phyloP scores from a whole-genome alignment of 177 flowering plant genomes.

The Telopea speciosissima region DNA sequence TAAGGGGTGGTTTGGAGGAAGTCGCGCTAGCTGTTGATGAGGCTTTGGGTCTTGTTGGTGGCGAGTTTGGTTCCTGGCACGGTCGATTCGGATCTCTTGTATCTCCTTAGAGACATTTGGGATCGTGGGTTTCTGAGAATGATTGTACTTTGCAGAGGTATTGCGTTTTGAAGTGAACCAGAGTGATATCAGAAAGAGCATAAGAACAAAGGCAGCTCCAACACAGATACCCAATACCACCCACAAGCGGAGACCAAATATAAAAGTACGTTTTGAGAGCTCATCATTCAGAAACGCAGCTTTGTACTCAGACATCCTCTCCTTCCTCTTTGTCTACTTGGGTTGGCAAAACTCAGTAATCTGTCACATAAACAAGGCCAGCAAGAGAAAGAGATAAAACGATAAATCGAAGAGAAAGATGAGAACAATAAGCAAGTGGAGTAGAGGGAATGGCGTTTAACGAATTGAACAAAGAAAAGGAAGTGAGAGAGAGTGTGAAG shows the following conservation, averaged over 20 bases:
- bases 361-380: background rate
- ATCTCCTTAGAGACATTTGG: conserved; percentile 62
- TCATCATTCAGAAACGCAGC: conserved; percentile 46
- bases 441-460: background rate
- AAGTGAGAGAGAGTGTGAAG: background rate
- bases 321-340: background rate
- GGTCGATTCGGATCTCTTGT: conserved; percentile 49
- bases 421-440: background rate
- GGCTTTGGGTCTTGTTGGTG: conserved; percentile 19
- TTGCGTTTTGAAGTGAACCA: conserved; percentile 46
- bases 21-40: conserved; percentile 9
- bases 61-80: conserved; percentile 8
- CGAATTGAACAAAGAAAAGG: background rate
- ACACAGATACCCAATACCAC: conserved; percentile 71
- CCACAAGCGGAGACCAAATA: conserved; percentile 80
- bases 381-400: background rate
- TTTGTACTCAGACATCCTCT: conserved; percentile 36
- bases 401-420: background rate
- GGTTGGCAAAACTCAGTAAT: background rate
- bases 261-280: conserved; percentile 68
- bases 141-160: conserved; percentile 12
- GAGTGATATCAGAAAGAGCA: conserved; percentile 64
- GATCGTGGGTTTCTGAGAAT: conserved; percentile 27
- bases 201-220: conserved; percentile 66
- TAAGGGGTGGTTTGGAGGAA: conserved; percentile 37